Conservation (phyloP, 768 basidiomycete species). For the Leccinum longicurvipes region DNA sequence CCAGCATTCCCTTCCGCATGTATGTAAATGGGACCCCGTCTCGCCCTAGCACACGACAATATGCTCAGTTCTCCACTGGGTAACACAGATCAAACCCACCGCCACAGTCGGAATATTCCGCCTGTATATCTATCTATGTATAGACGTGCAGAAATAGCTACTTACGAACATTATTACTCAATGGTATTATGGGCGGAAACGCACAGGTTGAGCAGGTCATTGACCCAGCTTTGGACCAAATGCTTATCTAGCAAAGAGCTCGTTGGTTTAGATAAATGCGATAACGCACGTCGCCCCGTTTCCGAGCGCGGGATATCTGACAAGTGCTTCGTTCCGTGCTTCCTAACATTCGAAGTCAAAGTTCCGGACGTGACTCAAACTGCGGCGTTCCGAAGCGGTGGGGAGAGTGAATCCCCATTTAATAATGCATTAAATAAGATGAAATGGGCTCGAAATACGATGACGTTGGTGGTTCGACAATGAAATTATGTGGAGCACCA, state of each 20-base stretch:
- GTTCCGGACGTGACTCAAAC: neutral
- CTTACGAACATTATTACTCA: neutral
- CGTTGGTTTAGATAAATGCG: neutral
- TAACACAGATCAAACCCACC: neutral
- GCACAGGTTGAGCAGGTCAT: no score
- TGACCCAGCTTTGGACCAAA: no score
- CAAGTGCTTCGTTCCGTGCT: neutral
- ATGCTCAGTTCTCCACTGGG: neutral
- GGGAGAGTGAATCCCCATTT: no score
- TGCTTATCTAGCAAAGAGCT: neutral
- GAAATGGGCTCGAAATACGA: neutral
- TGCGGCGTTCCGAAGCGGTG: slow-evolving; percentile 1
- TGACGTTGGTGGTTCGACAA: neutral
- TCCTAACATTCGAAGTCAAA: neutral
- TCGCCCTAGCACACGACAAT: neutral
- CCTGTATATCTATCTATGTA: neutral
- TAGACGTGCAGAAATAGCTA: neutral
- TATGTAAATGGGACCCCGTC: neutral
- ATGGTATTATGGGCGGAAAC: neutral
- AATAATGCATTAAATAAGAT: neutral
- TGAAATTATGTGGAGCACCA: neutral
- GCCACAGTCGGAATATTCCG: neutral
- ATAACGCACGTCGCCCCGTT: neutral
- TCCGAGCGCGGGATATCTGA: neutral
- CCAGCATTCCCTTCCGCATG: neutral